Evolutionary conservation across 495 filamentous ascomycete species (phyloP), one percentile per base, ranked within the genome.

Genomic region (Talaromyces proteolyticus): DNA sequence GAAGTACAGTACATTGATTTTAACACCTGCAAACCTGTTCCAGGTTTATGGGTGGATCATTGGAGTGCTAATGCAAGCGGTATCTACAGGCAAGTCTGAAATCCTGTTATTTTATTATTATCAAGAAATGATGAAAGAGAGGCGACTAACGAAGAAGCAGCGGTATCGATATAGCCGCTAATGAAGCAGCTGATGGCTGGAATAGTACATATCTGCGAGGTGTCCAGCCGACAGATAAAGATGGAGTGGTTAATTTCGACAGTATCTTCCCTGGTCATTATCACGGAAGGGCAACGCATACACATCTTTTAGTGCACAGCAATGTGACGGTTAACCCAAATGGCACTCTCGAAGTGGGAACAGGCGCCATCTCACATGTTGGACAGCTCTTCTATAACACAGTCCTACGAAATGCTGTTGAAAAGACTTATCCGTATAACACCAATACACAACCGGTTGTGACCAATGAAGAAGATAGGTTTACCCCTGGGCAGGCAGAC

Each of bases 381-480:
- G n/a, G n/a, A n/a, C 81, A 86, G 60, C 53, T 86, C 12, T 87
- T 81, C 75, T 87, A 77, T 63, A 77, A 79, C 47, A 73, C 86
- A 56, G 70, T 67, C 24, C 72, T 85, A 17, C 73, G 79, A 52
- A 61, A 54, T 10, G 71, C 69, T 26, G 78, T 87, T 36, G 77
- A 82, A 55, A 59, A 66, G n/a, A 73, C 66, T 8, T 65, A 63
- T 44, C 78, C 77, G 0, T 86, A 86, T 57, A 74, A 46, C 48
- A 68, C 64, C 42, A 85, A 85, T 70, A 77, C 65, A 0, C 75
- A 80, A 43, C 25, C 34, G 0, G 53, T 79, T 29, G 80, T 73
- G 1, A 54, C 62, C 22, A 85, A 86, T 57, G 58, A n/a, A n/a
- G n/a, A n/a, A n/a, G n/a, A n/a, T n/a, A n/a, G n/a, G n/a, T n/a